Conservation (phyloP, 805 yeast species). For the Metschnikowia bowlesiae region DNA sequence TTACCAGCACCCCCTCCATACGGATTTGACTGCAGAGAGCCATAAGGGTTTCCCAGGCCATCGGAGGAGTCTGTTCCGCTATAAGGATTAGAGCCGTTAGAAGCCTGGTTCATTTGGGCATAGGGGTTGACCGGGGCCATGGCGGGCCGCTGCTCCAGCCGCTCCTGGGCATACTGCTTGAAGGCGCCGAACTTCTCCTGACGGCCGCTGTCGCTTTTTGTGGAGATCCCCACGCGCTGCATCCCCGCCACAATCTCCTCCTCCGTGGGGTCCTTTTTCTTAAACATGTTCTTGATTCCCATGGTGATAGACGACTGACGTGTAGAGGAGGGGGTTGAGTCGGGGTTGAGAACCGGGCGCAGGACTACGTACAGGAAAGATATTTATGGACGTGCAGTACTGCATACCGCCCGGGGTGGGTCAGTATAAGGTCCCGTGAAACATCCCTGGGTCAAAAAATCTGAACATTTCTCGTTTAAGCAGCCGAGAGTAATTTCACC, state of each 20-base stretch:
- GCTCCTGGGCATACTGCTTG: constrained; percentile 44
- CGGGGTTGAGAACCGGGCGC: neutral
- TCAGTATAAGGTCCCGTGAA: no score
- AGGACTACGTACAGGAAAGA: neutral
- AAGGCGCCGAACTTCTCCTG: constrained; percentile 51
- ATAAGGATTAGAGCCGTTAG: constrained; percentile 13
- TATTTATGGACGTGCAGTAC: no score
- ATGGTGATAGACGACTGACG: constrained; percentile 17
- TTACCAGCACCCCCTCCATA: neutral
- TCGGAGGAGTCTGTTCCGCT: constrained; percentile 2
- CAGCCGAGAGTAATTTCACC: no score
- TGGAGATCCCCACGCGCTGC: constrained; percentile 38
- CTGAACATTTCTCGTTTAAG: no score
- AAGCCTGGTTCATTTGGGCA: constrained; percentile 23
- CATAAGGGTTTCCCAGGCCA: constrained; percentile 7
- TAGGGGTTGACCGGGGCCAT: constrained; percentile 41
- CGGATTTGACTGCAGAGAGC: neutral
- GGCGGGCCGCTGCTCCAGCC: constrained; percentile 31
- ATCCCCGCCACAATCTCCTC: constrained; percentile 41
- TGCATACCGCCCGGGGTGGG: no score
- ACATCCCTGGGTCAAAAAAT: no score
- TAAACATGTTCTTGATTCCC: constrained; percentile 46
- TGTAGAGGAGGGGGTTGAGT: neutral
- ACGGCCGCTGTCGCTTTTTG: constrained; percentile 30
- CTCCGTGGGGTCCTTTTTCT: constrained; percentile 48